These are phyloP conservation scores for Imleria badia DNA, from an alignment of 768 basidiomycete genomes.

Conservation along the genomic window DNA sequence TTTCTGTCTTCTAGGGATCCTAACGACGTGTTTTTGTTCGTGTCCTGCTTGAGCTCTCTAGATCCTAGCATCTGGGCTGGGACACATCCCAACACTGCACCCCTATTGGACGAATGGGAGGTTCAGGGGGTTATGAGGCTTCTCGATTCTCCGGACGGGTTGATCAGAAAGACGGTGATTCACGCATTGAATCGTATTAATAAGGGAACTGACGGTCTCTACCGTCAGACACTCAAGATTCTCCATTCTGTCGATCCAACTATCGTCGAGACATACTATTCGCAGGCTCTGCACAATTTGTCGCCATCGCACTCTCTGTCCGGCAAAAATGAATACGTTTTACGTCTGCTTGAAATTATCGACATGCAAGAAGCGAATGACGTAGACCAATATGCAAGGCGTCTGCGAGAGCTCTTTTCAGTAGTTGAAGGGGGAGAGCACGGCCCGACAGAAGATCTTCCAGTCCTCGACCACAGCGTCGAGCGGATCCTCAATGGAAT, in stretches of 20 bases:
- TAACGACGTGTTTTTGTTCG: constrained; percentile 65
- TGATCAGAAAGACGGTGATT: constrained; percentile 59
- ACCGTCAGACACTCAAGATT: constrained; percentile 55
- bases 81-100: constrained; percentile 44
- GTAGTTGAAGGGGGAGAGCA: constrained; percentile 35
- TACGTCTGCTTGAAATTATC: constrained; percentile 55
- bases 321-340: constrained; percentile 43
- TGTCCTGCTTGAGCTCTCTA: constrained; percentile 60
- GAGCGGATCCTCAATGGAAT: constrained; percentile 53
- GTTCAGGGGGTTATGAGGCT: constrained; percentile 71
- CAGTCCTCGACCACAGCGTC: constrained; percentile 56
- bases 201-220: constrained; percentile 3
- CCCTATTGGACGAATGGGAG: constrained; percentile 67
- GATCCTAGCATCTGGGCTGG: constrained; percentile 71
- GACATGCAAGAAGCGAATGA: constrained; percentile 47
- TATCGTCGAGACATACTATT: constrained; percentile 58
- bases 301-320: constrained; percentile 32
- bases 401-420: constrained; percentile 43
- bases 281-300: constrained; percentile 41
- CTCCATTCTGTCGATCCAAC: constrained; percentile 55
- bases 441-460: constrained; percentile 29
- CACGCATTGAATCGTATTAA: background rate
- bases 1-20: constrained; percentile 56
- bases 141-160: constrained; percentile 56
- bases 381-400: constrained; percentile 57